A percentile compares a stretch with the other conserved stretches of the same genome.
Evolutionary conservation across 208 protist species (phyloP).

Genomic region (Acanthamoeba quina): DNA sequence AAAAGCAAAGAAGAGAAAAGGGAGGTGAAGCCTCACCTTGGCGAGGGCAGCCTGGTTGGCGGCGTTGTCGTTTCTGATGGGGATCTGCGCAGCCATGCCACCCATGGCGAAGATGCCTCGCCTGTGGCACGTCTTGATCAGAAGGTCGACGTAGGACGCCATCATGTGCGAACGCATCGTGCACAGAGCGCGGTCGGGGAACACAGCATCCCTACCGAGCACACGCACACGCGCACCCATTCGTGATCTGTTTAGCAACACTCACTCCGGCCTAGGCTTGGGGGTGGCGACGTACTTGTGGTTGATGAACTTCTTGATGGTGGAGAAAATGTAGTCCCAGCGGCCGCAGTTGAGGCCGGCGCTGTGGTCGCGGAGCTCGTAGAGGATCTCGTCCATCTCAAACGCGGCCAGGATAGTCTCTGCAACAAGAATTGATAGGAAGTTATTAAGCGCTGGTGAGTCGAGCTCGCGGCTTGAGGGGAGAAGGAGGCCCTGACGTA

Average conservation of each 20-base stretch:
- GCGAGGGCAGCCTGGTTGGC: slow-evolving; percentile 26
- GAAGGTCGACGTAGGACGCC: slow-evolving; percentile 85
- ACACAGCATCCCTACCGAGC: slow-evolving; percentile 40
- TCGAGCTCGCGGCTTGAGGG: too few species aligned
- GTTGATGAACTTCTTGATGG: slow-evolving; percentile 88
- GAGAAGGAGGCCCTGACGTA: slow-evolving; percentile 61
- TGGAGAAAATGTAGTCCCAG: slow-evolving; percentile 90
- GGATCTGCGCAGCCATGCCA: slow-evolving; percentile 89
- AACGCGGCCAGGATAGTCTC: slow-evolving; percentile 84
- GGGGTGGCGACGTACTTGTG: slow-evolving; percentile 73
- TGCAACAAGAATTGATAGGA: slow-evolving; percentile 71
- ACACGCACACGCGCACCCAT: background rate
- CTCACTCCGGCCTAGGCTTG: background rate
- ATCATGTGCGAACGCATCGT: slow-evolving; percentile 89
- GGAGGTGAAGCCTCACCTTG: slow-evolving; percentile 49
- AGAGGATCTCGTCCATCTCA: slow-evolving; percentile 83
- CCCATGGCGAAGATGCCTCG: slow-evolving; percentile 88
- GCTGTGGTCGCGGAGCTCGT: slow-evolving; percentile 86
- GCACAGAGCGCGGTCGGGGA: slow-evolving; percentile 84
- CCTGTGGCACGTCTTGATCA: slow-evolving; percentile 88
- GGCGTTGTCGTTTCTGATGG: slow-evolving; percentile 82
- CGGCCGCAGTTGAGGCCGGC: slow-evolving; percentile 89
- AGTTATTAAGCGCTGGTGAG: too few species aligned
- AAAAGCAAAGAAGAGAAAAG: background rate
- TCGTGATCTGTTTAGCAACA: too few species aligned